Evolutionary conservation across 2,329 filamentous ascomycete species (phyloP), one percentile per base, ranked within the genome.

Genomic region (Monosporascus sp.): DNA sequence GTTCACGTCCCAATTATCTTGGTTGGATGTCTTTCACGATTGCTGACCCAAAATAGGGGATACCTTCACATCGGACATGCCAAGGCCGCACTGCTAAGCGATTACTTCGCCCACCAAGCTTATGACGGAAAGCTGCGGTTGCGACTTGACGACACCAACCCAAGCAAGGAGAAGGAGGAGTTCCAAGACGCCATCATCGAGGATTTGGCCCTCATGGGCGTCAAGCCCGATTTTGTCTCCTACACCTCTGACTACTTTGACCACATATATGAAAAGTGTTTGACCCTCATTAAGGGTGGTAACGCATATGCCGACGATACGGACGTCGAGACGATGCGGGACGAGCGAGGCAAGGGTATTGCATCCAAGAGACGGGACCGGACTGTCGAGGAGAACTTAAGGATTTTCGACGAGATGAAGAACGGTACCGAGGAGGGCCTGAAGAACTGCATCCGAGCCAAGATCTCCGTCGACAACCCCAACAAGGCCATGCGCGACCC

Each of bases 241-340:
- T 95, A 93, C 76, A 97, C 94, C 2, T 95, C 89, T 64, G 92
- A 99, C 76, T 95, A 96, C 78, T 97, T 99, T 70, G 84, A 97
- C 65, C 81, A 92, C 69, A 82, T 99, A 15, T 95, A 96, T 73
- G 86, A 96, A 45, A 87, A 88, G 68, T 90, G 87, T 67, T 77
- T 96, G 63, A 81, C 86, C 65, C 85, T 97, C 68, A 93, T 99
- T 73, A 88, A 88, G 68, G 83, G 87, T 58, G 93, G 92, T 3
- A 82, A 91, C 60, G 94, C 93, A 6, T 99, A 97, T 63, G 92
- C 93, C 54, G 94, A 99, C 68, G 91, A 97, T 65, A 97, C 94
- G 1, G 84, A 91, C 51, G 89, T 91, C 69, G 89, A 95, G 75
- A 86, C 86, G 45, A 95, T 97, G 89, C 83, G 87, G 50, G 79